phyloP scores from a whole-genome alignment of 495 filamentous ascomycete species.

The Podospora bellae-mahoneyi region DNA sequence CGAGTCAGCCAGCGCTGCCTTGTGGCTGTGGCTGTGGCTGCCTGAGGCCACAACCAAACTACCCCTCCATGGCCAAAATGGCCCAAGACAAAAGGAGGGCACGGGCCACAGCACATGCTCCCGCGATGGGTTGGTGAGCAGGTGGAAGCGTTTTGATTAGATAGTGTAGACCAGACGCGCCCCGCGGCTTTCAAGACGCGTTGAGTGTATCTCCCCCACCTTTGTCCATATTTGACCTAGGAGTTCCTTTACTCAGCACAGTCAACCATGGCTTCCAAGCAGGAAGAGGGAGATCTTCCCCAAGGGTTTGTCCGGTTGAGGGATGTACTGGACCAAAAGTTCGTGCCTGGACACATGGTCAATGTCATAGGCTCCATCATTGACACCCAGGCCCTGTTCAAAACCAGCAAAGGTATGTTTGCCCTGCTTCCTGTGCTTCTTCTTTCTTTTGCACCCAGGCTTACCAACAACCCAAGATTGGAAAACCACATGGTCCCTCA shows the following conservation, averaged over 20 bases:
- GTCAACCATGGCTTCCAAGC: background rate
- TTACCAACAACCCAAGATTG: constrained; percentile 31
- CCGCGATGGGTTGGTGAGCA: background rate
- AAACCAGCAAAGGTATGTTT: constrained; percentile 40
- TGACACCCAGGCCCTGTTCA: constrained; percentile 45
- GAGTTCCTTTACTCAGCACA: background rate
- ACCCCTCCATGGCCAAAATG: background rate
- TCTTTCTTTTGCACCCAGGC: background rate
- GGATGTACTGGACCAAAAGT: constrained; percentile 32
- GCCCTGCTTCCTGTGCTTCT: background rate
- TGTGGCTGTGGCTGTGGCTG: background rate
- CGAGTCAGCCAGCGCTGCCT: background rate
- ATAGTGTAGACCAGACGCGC: background rate
- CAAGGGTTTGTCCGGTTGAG: constrained; percentile 29
- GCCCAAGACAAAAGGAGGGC: background rate
- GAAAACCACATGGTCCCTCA: constrained; percentile 40
- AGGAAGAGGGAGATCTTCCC: constrained; percentile 27
- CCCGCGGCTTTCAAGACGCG: background rate
- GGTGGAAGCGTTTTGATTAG: background rate
- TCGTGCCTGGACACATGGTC: constrained; percentile 32
- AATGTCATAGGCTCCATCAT: constrained; percentile 49
- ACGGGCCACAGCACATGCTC: constrained; percentile 2
- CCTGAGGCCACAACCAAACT: constrained; percentile 1
- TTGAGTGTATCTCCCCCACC: background rate
- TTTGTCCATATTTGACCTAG: too few relatives aligned